Conservation (phyloP, 768 basidiomycete genomes). For the Suillus tomentosus region DNA sequence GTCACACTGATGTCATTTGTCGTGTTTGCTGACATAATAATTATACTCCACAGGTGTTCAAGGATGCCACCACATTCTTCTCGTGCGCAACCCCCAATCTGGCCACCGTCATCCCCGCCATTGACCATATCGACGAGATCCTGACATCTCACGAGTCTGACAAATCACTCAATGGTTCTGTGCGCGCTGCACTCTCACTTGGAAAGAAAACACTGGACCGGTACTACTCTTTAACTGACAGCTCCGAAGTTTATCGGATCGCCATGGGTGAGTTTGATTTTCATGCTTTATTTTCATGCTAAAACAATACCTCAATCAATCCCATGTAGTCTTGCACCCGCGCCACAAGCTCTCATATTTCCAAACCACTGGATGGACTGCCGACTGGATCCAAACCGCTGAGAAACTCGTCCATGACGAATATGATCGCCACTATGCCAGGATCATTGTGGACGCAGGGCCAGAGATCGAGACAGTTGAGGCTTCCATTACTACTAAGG, state of each 20-base stretch:
- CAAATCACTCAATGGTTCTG: slow-evolving; percentile 14
- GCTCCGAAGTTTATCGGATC: slow-evolving; percentile 34
- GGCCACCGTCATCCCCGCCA: slow-evolving; percentile 32
- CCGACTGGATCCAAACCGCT: slow-evolving; percentile 17
- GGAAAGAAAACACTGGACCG: slow-evolving; percentile 32
- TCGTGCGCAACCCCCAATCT: slow-evolving; percentile 20
- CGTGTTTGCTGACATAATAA: too few species aligned
- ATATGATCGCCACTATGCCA: slow-evolving; percentile 16
- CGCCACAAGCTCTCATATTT: slow-evolving; percentile 37
- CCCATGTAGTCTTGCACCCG: slow-evolving; percentile 35
- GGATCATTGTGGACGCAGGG: background rate
- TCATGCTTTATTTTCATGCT: background rate
- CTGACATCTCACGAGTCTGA: slow-evolving; percentile 9
- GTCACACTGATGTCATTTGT: too few species aligned
- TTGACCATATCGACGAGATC: slow-evolving; percentile 31
- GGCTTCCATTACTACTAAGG: background rate
- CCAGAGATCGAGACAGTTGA: background rate
- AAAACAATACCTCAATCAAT: background rate
- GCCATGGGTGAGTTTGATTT: slow-evolving; percentile 32
- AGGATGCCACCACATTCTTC: too few species aligned
- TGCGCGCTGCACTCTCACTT: slow-evolving; percentile 25
- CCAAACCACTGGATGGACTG: too few species aligned
- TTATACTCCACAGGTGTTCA: too few species aligned
- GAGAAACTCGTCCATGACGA: slow-evolving; percentile 22
- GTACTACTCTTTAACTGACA: slow-evolving; percentile 36